Evolutionary conservation across 2,329 filamentous ascomycete species (phyloP), one percentile per base, ranked within the genome.

Genomic region (Geoglossum cookeanum): DNA sequence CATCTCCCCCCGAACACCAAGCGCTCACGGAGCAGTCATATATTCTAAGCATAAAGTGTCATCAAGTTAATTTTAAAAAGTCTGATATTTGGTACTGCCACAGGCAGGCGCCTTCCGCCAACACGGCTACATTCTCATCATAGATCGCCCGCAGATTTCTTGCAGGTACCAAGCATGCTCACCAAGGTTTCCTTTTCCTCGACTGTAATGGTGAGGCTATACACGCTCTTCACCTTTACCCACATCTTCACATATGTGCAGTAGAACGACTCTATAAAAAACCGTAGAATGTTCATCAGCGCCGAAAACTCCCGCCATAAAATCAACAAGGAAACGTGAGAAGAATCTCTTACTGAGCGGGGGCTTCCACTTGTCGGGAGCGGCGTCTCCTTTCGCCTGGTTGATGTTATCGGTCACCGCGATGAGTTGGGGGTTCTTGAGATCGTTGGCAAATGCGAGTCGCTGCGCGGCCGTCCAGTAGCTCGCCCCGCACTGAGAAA

Each of bases 331-430:
- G 22, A 22, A 22, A 22, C 22, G 22, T 22, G 22, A 22, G 22
- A 22, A 22, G 2, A 22, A 22, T 22, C 22, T 22, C 70, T 70
- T 76, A 67, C 73, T 64, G 59, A 86, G 70, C 0, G 82, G 76
- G 11, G 85, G 87, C 72, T 87, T 84, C 86, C 87, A 94, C 9
- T 71, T 68, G 65, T 90, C 87, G 0, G 87, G 85, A 56, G 81
- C 80, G 62, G 75, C 71, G 68, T 89, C 85, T n/a, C 85, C 72
- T 74, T 91, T 92, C 37, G 72, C 62, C 63, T 81, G 74, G 71
- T 94, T 94, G 62, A 88, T 80, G 57, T 77, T 80, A 66, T 86
- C 84, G 3, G 86, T 91, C 7, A 92, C 85, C 37, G 87, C 84
- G 70, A 86, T 78, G 33, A 92, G 76, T 71, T 92, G 86, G 0